Percentiles rank a stretch among this genome's conserved stretches.
Conservation (phyloP, 257 asterid species). For the Solanum arcanum region DNA sequence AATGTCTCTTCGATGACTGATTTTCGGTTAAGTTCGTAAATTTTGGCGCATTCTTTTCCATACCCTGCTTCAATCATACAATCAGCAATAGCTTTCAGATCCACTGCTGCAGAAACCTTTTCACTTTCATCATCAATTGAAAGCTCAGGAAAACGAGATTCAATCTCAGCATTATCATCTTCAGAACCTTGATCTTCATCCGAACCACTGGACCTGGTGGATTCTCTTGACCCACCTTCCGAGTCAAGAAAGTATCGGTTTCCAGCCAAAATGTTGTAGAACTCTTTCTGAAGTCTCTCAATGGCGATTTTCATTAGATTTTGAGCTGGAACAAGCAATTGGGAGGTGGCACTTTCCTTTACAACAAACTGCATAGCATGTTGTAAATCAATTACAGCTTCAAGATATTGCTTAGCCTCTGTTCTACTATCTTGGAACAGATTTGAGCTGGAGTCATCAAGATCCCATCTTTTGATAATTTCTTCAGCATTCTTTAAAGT, state of each 20-base stretch:
- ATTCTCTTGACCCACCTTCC: slow-evolving; percentile 34
- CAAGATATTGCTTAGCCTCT: slow-evolving; percentile 33
- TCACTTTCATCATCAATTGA: not conserved
- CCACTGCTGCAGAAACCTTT: slow-evolving; percentile 17
- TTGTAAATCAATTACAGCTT: slow-evolving; percentile 35
- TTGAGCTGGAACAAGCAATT: slow-evolving; percentile 40
- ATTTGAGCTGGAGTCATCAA: slow-evolving; percentile 1
- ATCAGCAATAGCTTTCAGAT: slow-evolving; percentile 56
- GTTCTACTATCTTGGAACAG: slow-evolving; percentile 23
- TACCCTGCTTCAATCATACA: slow-evolving; percentile 66
- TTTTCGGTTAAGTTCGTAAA: slow-evolving; percentile 48
- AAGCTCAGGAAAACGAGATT: not conserved
- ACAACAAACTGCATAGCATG: slow-evolving; percentile 46
- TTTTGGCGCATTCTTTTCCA: slow-evolving; percentile 46
- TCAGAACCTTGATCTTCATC: slow-evolving; percentile 34
- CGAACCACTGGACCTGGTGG: slow-evolving; percentile 20
- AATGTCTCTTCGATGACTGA: slow-evolving; percentile 74
- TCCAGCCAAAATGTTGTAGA: slow-evolving; percentile 24
- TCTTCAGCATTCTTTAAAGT: slow-evolving; percentile 21
- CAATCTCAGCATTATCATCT: slow-evolving; percentile 17
- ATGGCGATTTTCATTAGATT: slow-evolving; percentile 56
- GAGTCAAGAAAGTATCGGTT: slow-evolving; percentile 38
- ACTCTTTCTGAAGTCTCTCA: slow-evolving; percentile 60
- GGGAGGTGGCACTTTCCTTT: slow-evolving; percentile 24
- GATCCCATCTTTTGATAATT: slow-evolving; percentile 28